Conservation (phyloP, 176 grass and related monocot genomes). For the Canna indica region DNA sequence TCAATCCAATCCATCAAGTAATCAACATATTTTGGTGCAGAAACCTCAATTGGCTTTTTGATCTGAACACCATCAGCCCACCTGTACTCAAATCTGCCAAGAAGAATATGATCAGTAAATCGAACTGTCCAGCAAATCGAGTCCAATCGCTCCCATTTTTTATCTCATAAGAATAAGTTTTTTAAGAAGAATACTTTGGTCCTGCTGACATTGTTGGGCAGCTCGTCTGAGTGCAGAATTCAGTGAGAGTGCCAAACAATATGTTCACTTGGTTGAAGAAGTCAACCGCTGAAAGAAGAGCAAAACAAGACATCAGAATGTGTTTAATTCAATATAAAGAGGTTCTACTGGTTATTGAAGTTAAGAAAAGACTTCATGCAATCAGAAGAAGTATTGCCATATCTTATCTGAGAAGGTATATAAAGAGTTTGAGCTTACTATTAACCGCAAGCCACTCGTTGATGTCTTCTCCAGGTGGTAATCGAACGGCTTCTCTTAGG, state of each 20-base stretch:
- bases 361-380: too few relatives aligned
- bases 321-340: too few relatives aligned
- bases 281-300: constrained; percentile 62
- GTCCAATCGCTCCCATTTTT: too few relatives aligned
- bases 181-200: constrained; percentile 54
- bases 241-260: constrained; percentile 71
- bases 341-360: too few relatives aligned
- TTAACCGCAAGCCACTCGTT: constrained; percentile 95
- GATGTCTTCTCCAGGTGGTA: constrained; percentile 70
- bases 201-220: constrained; percentile 91
- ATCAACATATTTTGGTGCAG: constrained; percentile 83
- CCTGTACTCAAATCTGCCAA: constrained; percentile 70
- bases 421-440: constrained; percentile 29
- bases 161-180: too few relatives aligned
- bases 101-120: too few relatives aligned
- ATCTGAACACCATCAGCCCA: constrained; percentile 92
- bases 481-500: constrained; percentile 61
- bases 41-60: constrained; percentile 77
- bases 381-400: too few relatives aligned
- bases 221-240: constrained; percentile 80
- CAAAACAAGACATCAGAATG: not conserved
- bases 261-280: constrained; percentile 97
- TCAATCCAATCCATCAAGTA: constrained; percentile 96
- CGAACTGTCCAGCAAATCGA: too few relatives aligned
- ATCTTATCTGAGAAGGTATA: too few relatives aligned